These are phyloP conservation scores for Fusarium dlaminii DNA, from an alignment of 2,329 filamentous ascomycete genomes.

Conservation along the genomic window DNA sequence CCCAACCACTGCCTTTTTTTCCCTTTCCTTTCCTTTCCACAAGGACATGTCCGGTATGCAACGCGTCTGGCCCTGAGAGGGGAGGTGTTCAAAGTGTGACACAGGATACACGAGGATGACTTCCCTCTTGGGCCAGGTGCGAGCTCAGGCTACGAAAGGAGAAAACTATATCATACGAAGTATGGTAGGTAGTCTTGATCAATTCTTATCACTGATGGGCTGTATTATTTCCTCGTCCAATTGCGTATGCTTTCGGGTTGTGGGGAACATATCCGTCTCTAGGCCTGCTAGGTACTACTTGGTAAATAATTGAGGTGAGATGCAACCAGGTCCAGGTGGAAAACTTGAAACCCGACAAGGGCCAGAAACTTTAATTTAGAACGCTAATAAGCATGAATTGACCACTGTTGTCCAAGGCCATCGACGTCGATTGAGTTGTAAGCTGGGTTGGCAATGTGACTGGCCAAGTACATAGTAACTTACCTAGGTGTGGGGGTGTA, in stretches of 20 bases:
- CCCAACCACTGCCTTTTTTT: background rate
- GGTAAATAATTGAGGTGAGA: background rate
- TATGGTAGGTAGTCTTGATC: background rate
- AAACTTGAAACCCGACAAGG: background rate
- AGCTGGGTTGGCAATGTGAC: background rate
- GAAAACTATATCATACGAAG: background rate
- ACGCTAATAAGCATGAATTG: background rate
- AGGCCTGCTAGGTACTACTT: background rate
- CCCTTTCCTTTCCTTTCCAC: background rate
- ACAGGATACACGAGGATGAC: constrained; percentile 25
- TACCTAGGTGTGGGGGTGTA: background rate
- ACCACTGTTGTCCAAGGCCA: background rate
- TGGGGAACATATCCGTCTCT: background rate
- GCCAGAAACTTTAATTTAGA: background rate
- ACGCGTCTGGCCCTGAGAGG: background rate
- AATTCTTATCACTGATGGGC: background rate
- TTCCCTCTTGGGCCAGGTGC: constrained; percentile 12
- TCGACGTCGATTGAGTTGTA: background rate
- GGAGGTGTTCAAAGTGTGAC: background rate
- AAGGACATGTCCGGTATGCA: background rate
- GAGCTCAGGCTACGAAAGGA: background rate
- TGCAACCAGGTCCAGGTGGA: background rate
- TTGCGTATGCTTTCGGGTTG: background rate
- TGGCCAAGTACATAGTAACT: background rate
- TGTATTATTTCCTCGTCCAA: background rate